Evolutionary conservation across 192 early-diverging fungal species (phyloP), one percentile per base, ranked within the genome.

Genomic region (Backusella luteola): DNA sequence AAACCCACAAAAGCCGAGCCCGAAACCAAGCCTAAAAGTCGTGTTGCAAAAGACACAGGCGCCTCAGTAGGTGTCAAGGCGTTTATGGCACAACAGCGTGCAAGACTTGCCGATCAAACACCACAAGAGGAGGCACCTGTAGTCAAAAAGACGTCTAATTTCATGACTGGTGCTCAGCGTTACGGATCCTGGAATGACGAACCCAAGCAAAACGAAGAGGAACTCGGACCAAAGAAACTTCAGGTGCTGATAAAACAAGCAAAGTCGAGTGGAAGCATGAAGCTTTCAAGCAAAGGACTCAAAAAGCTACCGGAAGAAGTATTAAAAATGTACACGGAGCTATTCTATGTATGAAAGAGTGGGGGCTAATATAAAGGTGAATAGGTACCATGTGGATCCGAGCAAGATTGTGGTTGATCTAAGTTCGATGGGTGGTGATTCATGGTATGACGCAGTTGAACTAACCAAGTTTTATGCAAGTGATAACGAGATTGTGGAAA

Each of bases 361-460:
- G n/a, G 23, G 14, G 3, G 12, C 35, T 29, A 49, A 34, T 17
- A 36, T 11, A 14, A 39, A 39, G 38, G 9, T 11, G 34, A 34
- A 23, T 34, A 79, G 77, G 77, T 89, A 89, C 69, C 85, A 87
- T 71, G 80, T 85, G 41, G 85, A 90, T 75, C 80, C 85, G 17
- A 83, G 82, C 53, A 78, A 73, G 44, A 77, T 88, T 17, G 80
- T 83, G 11, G 75, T 88, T 29, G 87, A 90, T 66, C 85, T 90
- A 35, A 82, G 73, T 76, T 81, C 83, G 12, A 76, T 63, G 29
- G 75, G 76, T 15, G 74, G 69, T 11, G 80, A 81, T 49, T 79
- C 81, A 14, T 88, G 87, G 88, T 90, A 85, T 29, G 84, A 90
- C 66, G 76, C 77, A 11, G 80, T 85, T n/a, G 87, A 90, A 6